These are phyloP conservation scores for Tetrastigma voinierianum DNA, from an alignment of 164 flowering plant species.

Conservation along the genomic window DNA sequence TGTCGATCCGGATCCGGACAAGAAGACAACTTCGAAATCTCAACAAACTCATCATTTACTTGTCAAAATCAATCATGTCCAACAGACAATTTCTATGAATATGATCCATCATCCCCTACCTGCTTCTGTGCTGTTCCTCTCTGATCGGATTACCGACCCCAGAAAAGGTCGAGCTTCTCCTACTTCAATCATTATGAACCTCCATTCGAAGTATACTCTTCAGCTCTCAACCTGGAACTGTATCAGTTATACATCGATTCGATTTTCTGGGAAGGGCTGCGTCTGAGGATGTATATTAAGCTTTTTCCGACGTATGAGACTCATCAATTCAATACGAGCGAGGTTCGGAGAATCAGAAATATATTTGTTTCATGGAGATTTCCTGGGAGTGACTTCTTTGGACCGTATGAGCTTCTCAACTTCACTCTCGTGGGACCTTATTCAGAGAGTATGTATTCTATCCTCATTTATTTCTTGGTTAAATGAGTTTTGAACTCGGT, in stretches of 20 bases:
- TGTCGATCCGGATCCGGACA: too few relatives aligned
- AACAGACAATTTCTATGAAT: slow-evolving; percentile 37
- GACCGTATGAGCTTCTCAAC: slow-evolving; percentile 83
- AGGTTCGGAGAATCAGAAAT: slow-evolving; percentile 45
- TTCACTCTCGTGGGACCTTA: slow-evolving; percentile 71
- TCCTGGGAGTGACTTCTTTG: slow-evolving; percentile 51
- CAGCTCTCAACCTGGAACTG: slow-evolving; percentile 32
- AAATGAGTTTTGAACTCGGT: background rate
- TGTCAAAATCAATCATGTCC: slow-evolving; percentile 59
- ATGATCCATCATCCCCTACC: slow-evolving; percentile 40
- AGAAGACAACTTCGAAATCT: too few relatives aligned
- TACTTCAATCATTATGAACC: slow-evolving; percentile 46
- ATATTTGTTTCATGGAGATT: slow-evolving; percentile 51
- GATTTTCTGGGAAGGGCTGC: slow-evolving; percentile 66
- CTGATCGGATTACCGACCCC: slow-evolving; percentile 56
- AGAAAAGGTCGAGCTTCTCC: slow-evolving; percentile 70
- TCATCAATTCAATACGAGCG: slow-evolving; percentile 48
- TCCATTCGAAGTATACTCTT: slow-evolving; percentile 40
- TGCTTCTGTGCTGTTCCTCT: slow-evolving; percentile 73
- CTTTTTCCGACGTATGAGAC: slow-evolving; percentile 38
- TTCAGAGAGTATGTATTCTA: slow-evolving; percentile 33
- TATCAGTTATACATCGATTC: slow-evolving; percentile 54
- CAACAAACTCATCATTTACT: slow-evolving; percentile 18
- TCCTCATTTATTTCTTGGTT: background rate
- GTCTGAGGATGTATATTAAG: slow-evolving; percentile 65